Base-by-base conservation (phyloP, 1,284 basidiomycete genomes). In the Sporisorium scitamineum region DNA sequence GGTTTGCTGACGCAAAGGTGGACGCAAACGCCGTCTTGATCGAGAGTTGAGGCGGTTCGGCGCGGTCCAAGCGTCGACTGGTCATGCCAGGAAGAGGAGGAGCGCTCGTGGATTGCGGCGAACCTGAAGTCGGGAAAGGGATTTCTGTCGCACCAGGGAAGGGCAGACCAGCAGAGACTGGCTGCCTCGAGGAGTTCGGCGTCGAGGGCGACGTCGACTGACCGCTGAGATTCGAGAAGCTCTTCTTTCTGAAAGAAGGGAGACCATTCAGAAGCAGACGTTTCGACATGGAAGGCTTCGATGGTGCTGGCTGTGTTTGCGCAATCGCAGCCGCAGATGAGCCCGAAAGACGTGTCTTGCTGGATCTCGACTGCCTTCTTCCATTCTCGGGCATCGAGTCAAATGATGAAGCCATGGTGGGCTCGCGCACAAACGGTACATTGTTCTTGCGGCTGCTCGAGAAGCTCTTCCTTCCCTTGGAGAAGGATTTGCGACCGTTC, bases 201-300 rank as follows among this genome's bases (percentile, higher is more conserved):
- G 66, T 64, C n/a, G 70, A 57, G 4, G 74, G 67, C 5, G 65
- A 57, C 10, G 60, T 52, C 13, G 56, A 56, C 32, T 61, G 62
- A 4, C 62, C 47, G 37, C 51, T 54, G 27, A 75, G 61, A 39
- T 64, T 75, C 8, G 71, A 57, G 26, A 76, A 51, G 59, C 79
- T 80, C 62, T 80, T 80, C 62, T 79, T 80, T 3, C 77, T 48
- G 26, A 80, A 47, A 2, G 56, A 57, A 6, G 70, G 57, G 16
- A 73, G 61, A 27, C 70, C 65, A 14, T 61, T 61, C 39, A 73
- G 54, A 9, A 63, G 54, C 34, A 67, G 39, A 3, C 70, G 64
- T 29, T 68, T 73, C 8, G 70, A 63, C 22, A 68, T 39, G 22
- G 70, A 53, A 55, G 61, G 22, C 41, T 59, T 69, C 27, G 61